Evolutionary conservation across 768 basidiomycete species (phyloP).

Genomic region (Amanita pallidorosea): DNA sequence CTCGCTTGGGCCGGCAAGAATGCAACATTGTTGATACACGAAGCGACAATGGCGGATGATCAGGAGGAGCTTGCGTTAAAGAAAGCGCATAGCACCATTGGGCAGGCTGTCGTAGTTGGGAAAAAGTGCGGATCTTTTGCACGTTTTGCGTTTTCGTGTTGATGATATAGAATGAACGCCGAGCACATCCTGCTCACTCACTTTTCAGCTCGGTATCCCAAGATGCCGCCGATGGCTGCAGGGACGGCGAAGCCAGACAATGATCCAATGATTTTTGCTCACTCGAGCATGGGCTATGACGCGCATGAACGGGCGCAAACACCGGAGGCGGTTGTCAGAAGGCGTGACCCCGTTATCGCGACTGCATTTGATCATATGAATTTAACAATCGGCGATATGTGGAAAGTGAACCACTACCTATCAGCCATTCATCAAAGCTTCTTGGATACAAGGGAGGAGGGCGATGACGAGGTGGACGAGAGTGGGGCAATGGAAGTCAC

Average conservation of each 20-base stretch:
- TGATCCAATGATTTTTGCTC: background rate
- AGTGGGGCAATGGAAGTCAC: background rate
- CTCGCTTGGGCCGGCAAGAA: slow-evolving; percentile 52
- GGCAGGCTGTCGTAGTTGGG: slow-evolving; percentile 73
- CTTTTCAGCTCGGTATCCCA: slow-evolving; percentile 91
- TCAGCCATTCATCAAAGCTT: slow-evolving; percentile 59
- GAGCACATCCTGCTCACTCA: slow-evolving; percentile 84
- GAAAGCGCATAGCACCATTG: slow-evolving; percentile 86
- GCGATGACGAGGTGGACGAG: slow-evolving; percentile 22
- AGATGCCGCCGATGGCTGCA: slow-evolving; percentile 52
- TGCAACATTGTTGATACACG: slow-evolving; percentile 84
- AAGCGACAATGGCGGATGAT: slow-evolving; percentile 87
- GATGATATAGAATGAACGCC: slow-evolving; percentile 58
- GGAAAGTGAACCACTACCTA: slow-evolving; percentile 75
- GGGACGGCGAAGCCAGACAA: slow-evolving; percentile 6
- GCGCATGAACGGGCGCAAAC: background rate
- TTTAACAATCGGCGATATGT: slow-evolving; percentile 68
- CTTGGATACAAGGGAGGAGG: slow-evolving; percentile 40
- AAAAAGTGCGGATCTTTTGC: slow-evolving; percentile 36
- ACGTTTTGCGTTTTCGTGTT: slow-evolving; percentile 1
- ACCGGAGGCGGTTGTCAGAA: background rate
- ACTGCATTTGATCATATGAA: slow-evolving; percentile 77
- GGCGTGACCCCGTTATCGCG: slow-evolving; percentile 40
- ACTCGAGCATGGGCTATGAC: background rate
- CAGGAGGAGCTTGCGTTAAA: slow-evolving; percentile 59